Percentiles rank a stretch among this genome's conserved stretches.
These are phyloP conservation scores for Clonostachys sp. DNA, from an alignment of 2,329 filamentous ascomycete species.

Conservation along the genomic window DNA sequence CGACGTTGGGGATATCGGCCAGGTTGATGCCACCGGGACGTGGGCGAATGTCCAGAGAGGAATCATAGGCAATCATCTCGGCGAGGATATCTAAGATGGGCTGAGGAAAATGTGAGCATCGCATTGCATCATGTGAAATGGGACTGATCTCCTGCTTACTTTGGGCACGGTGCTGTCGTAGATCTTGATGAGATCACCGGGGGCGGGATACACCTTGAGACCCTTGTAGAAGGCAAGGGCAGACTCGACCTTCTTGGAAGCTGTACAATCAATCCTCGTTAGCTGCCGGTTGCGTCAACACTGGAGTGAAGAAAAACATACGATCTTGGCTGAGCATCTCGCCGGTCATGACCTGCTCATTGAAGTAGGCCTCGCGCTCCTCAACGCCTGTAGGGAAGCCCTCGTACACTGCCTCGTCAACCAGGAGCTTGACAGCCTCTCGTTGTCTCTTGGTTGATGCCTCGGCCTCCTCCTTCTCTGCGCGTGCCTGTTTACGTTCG, in stretches of 20 bases:
- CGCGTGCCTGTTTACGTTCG: slow-evolving; percentile 67
- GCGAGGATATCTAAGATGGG: slow-evolving; percentile 92
- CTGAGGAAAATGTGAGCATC: slow-evolving; percentile 31
- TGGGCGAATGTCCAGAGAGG: slow-evolving; percentile 58
- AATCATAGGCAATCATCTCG: slow-evolving; percentile 95
- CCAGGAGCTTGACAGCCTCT: slow-evolving; percentile 67
- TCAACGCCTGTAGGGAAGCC: slow-evolving; percentile 88
- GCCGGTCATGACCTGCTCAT: slow-evolving; percentile 87
- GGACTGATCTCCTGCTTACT: slow-evolving; percentile 39
- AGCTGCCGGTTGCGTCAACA: neutral
- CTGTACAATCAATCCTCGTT: slow-evolving; percentile 28
- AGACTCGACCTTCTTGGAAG: slow-evolving; percentile 70
- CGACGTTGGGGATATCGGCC: slow-evolving; percentile 43
- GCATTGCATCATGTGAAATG: neutral
- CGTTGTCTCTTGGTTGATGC: slow-evolving; percentile 62
- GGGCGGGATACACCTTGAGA: slow-evolving; percentile 95
- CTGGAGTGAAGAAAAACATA: slow-evolving; percentile 36
- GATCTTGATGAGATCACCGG: slow-evolving; percentile 87
- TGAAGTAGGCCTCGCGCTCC: slow-evolving; percentile 94
- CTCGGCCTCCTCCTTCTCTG: slow-evolving; percentile 68
- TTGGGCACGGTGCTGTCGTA: slow-evolving; percentile 99
- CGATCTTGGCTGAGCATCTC: slow-evolving; percentile 80
- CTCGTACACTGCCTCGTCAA: slow-evolving; percentile 81
- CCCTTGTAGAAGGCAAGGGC: slow-evolving; percentile 97
- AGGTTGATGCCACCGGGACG: slow-evolving; percentile 32